A percentile compares a stretch with the other conserved stretches of the same genome.
These are phyloP conservation scores for Chytriomyces sp. DNA, from an alignment of 192 early-diverging fungal species.

Conservation along the genomic window DNA sequence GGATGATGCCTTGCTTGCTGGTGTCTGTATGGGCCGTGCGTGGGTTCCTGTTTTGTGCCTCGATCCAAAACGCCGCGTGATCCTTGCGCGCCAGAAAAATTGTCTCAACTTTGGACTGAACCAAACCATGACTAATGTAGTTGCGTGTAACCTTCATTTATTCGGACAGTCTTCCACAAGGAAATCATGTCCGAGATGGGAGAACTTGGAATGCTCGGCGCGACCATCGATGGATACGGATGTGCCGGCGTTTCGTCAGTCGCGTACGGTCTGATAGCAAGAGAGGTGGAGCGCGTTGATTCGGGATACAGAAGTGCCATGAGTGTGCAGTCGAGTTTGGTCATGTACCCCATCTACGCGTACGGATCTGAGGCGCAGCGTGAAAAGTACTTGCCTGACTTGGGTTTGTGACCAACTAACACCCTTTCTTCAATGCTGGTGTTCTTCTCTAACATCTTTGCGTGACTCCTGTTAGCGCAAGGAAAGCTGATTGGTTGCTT, in stretches of 20 bases:
- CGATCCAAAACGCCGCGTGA: no score
- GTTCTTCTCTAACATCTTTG: no score
- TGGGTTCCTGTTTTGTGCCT: no score
- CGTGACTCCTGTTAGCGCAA: slow-evolving; percentile 57
- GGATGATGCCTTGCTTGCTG: no score
- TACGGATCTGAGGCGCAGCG: slow-evolving; percentile 89
- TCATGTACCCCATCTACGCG: slow-evolving; percentile 97
- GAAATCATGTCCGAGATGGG: slow-evolving; percentile 95
- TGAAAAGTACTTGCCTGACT: slow-evolving; percentile 86
- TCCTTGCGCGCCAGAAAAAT: no score
- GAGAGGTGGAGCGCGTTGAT: slow-evolving; percentile 95
- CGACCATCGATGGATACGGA: slow-evolving; percentile 95
- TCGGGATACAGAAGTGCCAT: slow-evolving; percentile 97
- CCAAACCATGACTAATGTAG: no score
- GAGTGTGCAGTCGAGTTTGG: slow-evolving; percentile 98
- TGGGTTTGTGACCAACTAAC: slow-evolving; percentile 61
- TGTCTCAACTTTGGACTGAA: no score
- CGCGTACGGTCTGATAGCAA: slow-evolving; percentile 93
- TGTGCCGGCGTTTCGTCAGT: slow-evolving; percentile 97
- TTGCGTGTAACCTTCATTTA: no score
- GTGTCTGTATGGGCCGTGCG: no score
- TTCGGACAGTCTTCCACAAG: slow-evolving; percentile 74
- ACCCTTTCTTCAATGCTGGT: no score
- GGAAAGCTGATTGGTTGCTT: slow-evolving; percentile 91
- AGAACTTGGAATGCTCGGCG: slow-evolving; percentile 86